A percentile compares a stretch with the other conserved stretches of the same genome.
Evolutionary conservation across 768 basidiomycete species (phyloP).

Genomic region (Auriscalpium vulgare): DNA sequence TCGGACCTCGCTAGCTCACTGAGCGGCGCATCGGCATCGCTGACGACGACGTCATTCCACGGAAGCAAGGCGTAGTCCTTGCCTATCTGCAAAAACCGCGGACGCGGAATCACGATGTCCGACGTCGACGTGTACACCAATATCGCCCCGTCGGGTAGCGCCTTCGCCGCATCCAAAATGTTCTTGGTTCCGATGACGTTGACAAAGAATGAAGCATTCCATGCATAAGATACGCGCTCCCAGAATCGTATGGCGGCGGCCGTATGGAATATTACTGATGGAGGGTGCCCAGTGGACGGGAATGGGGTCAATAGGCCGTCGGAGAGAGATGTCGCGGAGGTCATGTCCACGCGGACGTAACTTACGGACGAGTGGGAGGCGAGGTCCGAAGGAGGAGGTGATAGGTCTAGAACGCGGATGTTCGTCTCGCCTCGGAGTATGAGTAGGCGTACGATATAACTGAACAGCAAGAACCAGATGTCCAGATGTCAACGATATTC

Average conservation of each 20-base stretch:
- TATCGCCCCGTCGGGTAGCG: conserved; percentile 25
- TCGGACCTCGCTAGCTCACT: conserved; percentile 28
- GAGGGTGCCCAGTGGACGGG: conserved; percentile 9
- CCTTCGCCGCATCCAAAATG: conserved; percentile 32
- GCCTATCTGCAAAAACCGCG: conserved; percentile 25
- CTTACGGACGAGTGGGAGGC: conserved; percentile 22
- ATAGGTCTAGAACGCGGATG: conserved; percentile 26
- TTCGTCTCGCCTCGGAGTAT: conserved; percentile 28
- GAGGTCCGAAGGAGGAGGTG: conserved; percentile 19
- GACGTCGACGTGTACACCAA: conserved; percentile 42
- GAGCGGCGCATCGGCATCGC: conserved; percentile 43
- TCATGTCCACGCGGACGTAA: conserved; percentile 25
- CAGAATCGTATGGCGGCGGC: conserved; percentile 20
- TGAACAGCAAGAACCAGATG: conserved; percentile 1
- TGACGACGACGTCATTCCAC: conserved; percentile 21
- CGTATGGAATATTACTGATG: conserved; percentile 18
- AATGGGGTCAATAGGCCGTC: conserved; percentile 21
- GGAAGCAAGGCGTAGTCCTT: conserved; percentile 14
- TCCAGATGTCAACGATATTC: background rate
- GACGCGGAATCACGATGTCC: conserved; percentile 37
- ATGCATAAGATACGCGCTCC: conserved; percentile 16
- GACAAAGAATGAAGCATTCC: conserved; percentile 25
- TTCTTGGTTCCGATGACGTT: conserved; percentile 42
- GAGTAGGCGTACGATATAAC: conserved; percentile 27
- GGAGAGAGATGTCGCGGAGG: conserved; percentile 22